Conservation (phyloP, 2,329 filamentous ascomycete species). For the Aspergillus neoniger region DNA sequence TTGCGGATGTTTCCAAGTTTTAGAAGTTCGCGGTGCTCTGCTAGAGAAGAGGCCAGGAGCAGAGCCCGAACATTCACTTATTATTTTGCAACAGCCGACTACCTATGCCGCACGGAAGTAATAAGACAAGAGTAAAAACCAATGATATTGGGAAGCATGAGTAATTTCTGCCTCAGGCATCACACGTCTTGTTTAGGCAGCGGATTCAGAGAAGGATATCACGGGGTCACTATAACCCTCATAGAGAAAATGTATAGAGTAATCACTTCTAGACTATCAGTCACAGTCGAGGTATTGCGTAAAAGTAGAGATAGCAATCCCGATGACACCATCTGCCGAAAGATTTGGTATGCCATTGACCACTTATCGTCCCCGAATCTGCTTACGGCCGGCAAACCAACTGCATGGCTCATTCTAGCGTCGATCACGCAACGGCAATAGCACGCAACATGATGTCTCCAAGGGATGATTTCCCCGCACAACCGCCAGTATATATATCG, state of each 20-base stretch:
- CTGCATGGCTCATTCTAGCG: neutral
- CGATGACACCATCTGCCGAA: neutral
- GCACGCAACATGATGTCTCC: neutral
- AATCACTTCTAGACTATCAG: neutral
- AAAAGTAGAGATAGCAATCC: neutral
- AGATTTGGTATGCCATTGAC: neutral
- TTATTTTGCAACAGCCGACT: too few relatives aligned
- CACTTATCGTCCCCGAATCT: neutral
- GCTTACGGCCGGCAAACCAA: neutral
- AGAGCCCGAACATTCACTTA: too few relatives aligned
- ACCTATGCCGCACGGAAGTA: too few relatives aligned
- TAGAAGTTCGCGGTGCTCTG: neutral
- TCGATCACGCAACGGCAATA: neutral
- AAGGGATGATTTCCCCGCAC: neutral
- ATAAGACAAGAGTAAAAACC: neutral
- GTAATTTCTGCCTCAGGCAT: neutral
- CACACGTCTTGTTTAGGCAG: too few relatives aligned
- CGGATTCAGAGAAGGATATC: neutral
- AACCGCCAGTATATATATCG: neutral
- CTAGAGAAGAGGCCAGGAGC: too few relatives aligned
- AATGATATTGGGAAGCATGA: neutral
- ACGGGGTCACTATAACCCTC: neutral
- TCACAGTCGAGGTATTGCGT: neutral
- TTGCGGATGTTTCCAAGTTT: neutral
- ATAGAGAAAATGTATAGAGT: neutral